Evolutionary conservation across 106 monocot genomes (phyloP).

Genomic region (Allium sativum): DNA sequence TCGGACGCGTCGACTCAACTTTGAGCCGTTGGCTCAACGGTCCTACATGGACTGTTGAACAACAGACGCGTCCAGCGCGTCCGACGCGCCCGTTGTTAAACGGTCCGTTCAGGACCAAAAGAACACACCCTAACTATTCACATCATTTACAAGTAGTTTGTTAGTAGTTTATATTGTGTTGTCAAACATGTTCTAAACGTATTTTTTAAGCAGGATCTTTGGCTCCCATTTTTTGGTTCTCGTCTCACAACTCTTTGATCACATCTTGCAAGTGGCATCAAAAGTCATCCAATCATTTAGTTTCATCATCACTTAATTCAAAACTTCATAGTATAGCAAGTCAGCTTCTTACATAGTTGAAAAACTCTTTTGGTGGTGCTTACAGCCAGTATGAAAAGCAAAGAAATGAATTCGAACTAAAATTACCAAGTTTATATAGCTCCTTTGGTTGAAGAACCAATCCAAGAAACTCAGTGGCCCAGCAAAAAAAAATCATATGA

Average conservation of each 20-base stretch:
- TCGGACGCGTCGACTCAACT: no score
- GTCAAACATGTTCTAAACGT: not conserved
- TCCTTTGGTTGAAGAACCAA: not conserved
- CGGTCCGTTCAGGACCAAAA: no score
- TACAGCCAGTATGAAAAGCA: constrained; percentile 41
- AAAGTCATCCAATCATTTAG: constrained; percentile 70
- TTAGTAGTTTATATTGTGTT: no score
- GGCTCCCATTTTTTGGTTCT: constrained; percentile 79
- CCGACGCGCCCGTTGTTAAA: no score
- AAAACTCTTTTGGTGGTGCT: constrained; percentile 28
- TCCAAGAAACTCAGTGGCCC: not conserved
- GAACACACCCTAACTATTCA: no score
- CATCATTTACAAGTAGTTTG: no score
- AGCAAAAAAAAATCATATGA: constrained; percentile 21
- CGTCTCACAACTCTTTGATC: constrained; percentile 85
- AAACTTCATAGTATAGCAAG: constrained; percentile 50
- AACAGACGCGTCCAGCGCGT: no score
- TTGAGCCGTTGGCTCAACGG: no score
- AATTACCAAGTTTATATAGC: not conserved
- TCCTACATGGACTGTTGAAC: no score
- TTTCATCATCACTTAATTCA: constrained; percentile 92
- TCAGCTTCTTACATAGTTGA: constrained; percentile 41
- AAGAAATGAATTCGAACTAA: constrained; percentile 11
- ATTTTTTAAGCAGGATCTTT: constrained; percentile 37
- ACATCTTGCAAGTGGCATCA: constrained; percentile 81